Evolutionary conservation across 73 alveolate species (phyloP), one percentile per base, ranked within the genome.

Genomic region (Tetrahymena thermophila): DNA sequence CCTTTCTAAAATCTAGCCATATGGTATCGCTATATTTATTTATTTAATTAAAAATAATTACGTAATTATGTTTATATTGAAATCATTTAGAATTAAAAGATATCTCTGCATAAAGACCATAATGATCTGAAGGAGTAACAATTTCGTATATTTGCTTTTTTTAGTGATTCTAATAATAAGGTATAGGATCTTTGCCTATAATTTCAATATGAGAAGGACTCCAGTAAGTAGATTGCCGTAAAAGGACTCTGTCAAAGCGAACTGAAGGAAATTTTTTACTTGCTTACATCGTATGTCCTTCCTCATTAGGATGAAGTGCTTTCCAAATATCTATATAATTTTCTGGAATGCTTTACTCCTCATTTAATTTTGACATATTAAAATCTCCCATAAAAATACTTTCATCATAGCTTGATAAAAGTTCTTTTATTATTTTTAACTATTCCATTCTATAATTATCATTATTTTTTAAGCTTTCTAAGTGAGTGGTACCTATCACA

Each of bases 331-430:
- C 95, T 19, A 25, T 55, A 35, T 44, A 93, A 34, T 15, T 21
- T 9, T 35, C 11, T 16, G 95, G 85, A 35, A 93, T 50, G 16
- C 40, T 25, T 85, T 40, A 15, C 23, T 94, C 96, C 40, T 94
- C 95, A 10, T 40, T n/a, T 85, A 14, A 35, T 35, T 89, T 43
- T 37, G 93, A 85, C 35, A 96, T 96, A 96, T 96, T 96, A 71
- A 96, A 96, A 94, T 96, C 98, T 5, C 98, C 98, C 97, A 96
- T 96, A 6, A 96, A 38, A 31, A 96, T 42, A 23, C 85, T 93
- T 85, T 96, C 94, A 16, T 43, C 25, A 23, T 83, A 56, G 23
- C 28, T 34, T 35, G 71, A 56, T 38, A 96, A 35, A 35, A 25
- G 15, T 35, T 96, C 55, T 28, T 95, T 38, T 10, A 42, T 85